Base-by-base conservation (phyloP, 371 early-diverging fungal genomes). In the Syncephalastrum sp. region DNA sequence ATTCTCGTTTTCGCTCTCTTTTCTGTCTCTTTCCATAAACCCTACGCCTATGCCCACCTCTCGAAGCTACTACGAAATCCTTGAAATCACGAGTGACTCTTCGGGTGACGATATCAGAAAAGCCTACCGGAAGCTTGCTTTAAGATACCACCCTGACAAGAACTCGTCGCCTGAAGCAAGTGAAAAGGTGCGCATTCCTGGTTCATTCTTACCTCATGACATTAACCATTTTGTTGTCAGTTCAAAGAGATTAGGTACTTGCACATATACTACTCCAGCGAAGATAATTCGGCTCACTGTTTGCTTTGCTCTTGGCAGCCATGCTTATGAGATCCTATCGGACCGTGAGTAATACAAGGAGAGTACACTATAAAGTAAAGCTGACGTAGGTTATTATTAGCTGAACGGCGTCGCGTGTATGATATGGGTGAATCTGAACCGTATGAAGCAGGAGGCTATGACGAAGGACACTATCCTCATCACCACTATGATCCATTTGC, bases 81-180 rank as follows among this genome's bases (percentile, higher is more conserved):
- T 73, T 15, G 60, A 57, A n/a, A 24, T 77, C 14, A 27, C 66
- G 8, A 27, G 16, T 13, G 65, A 70, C 19, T 75, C 78, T 21
- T 45, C 41, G n/a, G 67, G 71, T 8, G 58, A 70, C 16, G 69
- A 76, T 19, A 76, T 81, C n/a, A 73, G 69, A 48, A 75, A 73
- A 53, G 73, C 82, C 5, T 81, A 78, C 48, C 50, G 68, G 24
- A 72, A 68, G 41, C 65, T 74, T 15, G 75, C 75, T 38, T 49
- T 81, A n/a, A 64, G 63, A 46, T 83, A 79, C 63, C 83, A 83
- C 62, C 83, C 83, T n/a, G 83, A 83, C 57, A 83, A 81, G 51
- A 81, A 83, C 48, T 42, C 63, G 6, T 63, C 67, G 13, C 58
- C 64, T 15, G 77, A 74, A 24, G 78, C 79, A 25, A 72, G 67